These are phyloP conservation scores for Hypoxylon cercidicola DNA, from an alignment of 495 filamentous ascomycete genomes.

Conservation along the genomic window DNA sequence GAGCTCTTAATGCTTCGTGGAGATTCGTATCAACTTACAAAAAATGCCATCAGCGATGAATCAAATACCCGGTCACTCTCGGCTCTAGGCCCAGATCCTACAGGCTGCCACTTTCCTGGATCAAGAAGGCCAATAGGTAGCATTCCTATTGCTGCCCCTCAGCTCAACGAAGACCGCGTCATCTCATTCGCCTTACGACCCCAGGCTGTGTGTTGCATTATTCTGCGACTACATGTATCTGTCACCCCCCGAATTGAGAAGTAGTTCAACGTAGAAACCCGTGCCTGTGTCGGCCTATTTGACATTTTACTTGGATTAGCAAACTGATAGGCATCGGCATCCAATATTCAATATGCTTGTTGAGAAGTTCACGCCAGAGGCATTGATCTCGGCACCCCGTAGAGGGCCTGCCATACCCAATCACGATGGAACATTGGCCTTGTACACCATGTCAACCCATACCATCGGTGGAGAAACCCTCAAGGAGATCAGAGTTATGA, in stretches of 20 bases:
- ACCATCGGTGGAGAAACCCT: conserved; percentile 27
- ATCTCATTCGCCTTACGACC: conserved; percentile 7
- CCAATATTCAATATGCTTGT: conserved; percentile 23
- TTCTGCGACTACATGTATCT: not conserved
- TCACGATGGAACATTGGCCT: conserved; percentile 38
- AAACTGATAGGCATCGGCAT: not conserved
- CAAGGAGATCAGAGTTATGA: conserved; percentile 35
- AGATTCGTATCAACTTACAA: not conserved
- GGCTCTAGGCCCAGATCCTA: not conserved
- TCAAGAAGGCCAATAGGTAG: no score
- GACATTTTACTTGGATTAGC: not conserved
- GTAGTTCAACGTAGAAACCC: not conserved
- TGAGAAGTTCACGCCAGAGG: conserved; percentile 38
- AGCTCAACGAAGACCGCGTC: conserved; percentile 1
- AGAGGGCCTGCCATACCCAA: conserved; percentile 36
- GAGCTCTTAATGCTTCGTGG: no score
- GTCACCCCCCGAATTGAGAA: not conserved
- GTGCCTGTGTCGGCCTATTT: not conserved
- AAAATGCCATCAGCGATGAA: not conserved
- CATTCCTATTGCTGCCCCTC: not conserved
- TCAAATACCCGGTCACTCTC: not conserved
- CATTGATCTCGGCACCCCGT: conserved; percentile 30
- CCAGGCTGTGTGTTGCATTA: conserved; percentile 1
- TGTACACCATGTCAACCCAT: conserved; percentile 42
- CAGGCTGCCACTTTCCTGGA: conserved; percentile 8